Base-by-base conservation (phyloP, 352 stramenopile genomes). In the Globisporangium paroecandrum region DNA sequence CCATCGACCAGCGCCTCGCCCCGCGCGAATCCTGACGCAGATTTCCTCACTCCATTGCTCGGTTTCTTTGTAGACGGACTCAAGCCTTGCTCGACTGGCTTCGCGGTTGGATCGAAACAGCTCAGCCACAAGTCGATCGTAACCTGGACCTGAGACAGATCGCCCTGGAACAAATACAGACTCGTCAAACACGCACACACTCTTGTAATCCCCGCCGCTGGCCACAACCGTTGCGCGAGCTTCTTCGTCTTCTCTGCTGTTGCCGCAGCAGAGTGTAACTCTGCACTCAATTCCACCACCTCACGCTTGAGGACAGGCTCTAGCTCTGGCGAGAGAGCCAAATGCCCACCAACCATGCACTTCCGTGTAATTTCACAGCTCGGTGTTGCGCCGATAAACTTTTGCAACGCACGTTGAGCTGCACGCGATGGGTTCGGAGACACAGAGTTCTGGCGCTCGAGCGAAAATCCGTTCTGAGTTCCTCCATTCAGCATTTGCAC, bases 41-140 rank as follows among this genome's bases (percentile, higher is more conserved):
- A 60, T 66, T 72, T 76, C 20, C 66, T 69, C 24, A 71, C 47
- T 2, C 69, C 68, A 29, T 54, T 82, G 56, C 4, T 38, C 71
- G 60, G 10, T 70, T 76, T 58, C 74, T 58, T 36, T 72, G 76
- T n/a, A 9, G 29, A 59, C 47, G 51, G 49, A 25, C 55, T 77
- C 69, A 59, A 69, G 60, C 72, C 73, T 69, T 74, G 70, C 20
- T 87, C 77, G 55, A 82, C 77, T 1, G 78, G 64, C 38, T 83
- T 85, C 0, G 83, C 77, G 47, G 69, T 89, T 18, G 89, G 89
- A 51, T 95, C 86, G 60, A 96, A 96, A 62, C 86, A 94, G 34
- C 69, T 80, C 27, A 95, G 62, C 84, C 85, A 95, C 1, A 71
- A 69, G 43, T 75, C 62, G 67, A 94, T 92, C 29, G 71, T 84